Base-by-base conservation (phyloP, 805 yeast species). In the Starmerella scarabaei region DNA sequence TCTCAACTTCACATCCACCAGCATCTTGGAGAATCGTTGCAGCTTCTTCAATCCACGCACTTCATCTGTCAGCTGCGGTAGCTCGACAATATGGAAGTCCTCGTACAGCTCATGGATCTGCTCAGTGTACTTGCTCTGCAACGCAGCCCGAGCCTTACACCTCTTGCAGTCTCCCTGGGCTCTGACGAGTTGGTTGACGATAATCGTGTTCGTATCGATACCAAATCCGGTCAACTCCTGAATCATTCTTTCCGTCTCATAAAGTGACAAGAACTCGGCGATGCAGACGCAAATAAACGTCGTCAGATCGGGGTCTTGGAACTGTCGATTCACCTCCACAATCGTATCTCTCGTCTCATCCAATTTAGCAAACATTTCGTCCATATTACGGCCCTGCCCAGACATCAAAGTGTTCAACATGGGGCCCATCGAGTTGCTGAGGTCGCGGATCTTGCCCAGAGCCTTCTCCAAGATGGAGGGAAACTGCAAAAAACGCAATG, bases 201-300 rank as follows among this genome's bases (percentile, higher is more conserved):
- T 86, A 55, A 91, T 91, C 29, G 95, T 80, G 62, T 85, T 88
- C 47, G 93, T 94, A 61, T 91, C 99, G 79, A 91, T 91, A 50
- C 85, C 81, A 63, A 83, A 91, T 40, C 88, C 76, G 63, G 85
- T 80, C 59, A 91, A 73, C 60, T 91, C 99, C 66, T 91, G 99
- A 51, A 91, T 82, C 77, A 91, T 74, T 65, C 99, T 77, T 65
- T 91, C 99, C 16, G 97, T 88, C 63, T 91, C 99, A 62, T 91
- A 91, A 35, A 91, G 68, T 1, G 97, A 86, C 57, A 91, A 69
- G 63, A 91, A 91, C 65, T 91, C 99, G 36, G 96, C 84, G 50
- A 91, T 91, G 64, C 99, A 91, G 33, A 91, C 98, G 64, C 96
- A 91, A 24, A 91, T 81, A 50, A 65, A 65, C 0, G 98, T 91